Conservation (phyloP, 176 grass and related monocot genomes). For the Oryza coarctata region DNA sequence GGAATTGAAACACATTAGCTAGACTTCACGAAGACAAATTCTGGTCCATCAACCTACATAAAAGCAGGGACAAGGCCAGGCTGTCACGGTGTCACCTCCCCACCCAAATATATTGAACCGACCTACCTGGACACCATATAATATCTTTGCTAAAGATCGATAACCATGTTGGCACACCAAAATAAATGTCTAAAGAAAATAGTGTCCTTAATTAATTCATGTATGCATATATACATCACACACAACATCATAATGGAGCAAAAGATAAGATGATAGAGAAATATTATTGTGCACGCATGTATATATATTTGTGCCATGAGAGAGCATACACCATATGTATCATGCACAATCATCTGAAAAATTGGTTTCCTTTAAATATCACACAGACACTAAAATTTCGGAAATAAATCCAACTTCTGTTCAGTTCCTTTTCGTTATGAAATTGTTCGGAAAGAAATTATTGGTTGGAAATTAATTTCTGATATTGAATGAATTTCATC, state of each 20-base stretch:
- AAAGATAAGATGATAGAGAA: not conserved
- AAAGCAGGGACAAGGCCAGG: too few relatives aligned
- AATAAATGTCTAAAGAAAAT: not conserved
- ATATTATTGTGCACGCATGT: not conserved
- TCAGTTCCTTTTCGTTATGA: too few relatives aligned
- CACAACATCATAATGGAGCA: not conserved
- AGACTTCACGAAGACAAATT: too few relatives aligned
- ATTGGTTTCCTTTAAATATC: not conserved
- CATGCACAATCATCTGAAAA: not conserved
- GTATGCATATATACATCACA: not conserved
- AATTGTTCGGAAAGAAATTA: not conserved
- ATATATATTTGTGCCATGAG: not conserved
- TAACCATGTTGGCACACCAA: too few relatives aligned
- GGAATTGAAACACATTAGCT: too few relatives aligned
- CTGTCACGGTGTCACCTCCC: too few relatives aligned
- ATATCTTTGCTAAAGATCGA: too few relatives aligned
- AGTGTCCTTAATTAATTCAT: not conserved
- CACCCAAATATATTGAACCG: too few relatives aligned
- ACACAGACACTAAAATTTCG: not conserved
- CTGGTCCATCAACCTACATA: too few relatives aligned
- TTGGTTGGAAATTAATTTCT: not conserved
- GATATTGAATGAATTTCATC: not conserved
- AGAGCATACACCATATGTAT: not conserved
- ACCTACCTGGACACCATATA: too few relatives aligned
- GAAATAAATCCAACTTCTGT: not conserved